Conservation (phyloP, 768 basidiomycete species). For the Agaricus subrufescens region DNA sequence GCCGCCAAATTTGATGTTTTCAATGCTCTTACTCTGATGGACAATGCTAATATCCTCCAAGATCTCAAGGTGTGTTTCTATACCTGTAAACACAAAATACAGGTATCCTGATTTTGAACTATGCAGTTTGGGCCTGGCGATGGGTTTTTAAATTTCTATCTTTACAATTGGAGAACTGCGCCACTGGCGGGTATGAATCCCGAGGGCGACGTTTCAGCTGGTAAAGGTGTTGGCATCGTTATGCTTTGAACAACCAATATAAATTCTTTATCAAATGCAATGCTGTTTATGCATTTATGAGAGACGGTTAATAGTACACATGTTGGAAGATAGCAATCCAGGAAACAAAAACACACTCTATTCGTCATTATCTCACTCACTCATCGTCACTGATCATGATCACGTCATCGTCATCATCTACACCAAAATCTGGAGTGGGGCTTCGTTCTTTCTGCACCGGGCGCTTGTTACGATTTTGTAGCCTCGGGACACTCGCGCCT, state of each 20-base stretch:
- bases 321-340: conserved; percentile 1
- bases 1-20: conserved; percentile 92
- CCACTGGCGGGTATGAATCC: conserved; percentile 67
- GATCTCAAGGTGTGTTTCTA: conserved; percentile 67
- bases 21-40: conserved; percentile 93
- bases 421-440: conserved; percentile 77
- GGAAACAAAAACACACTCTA: background rate
- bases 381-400: conserved; percentile 79
- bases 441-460: conserved; percentile 44
- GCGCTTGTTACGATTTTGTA: conserved; percentile 34
- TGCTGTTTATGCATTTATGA: background rate
- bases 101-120: conserved; percentile 4
- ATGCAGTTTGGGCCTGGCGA: conserved; percentile 87
- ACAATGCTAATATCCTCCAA: conserved; percentile 77
- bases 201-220: conserved; percentile 50
- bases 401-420: conserved; percentile 80
- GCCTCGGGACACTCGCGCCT: conserved; percentile 45
- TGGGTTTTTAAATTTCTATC: conserved; percentile 86
- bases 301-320: conserved; percentile 13
- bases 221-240: conserved; percentile 84
- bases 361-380: conserved; percentile 2
- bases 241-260: conserved; percentile 61
- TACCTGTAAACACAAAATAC: background rate
- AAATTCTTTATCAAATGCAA: no score
- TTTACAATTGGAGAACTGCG: conserved; percentile 93